Evolutionary conservation across 2,329 filamentous ascomycete genomes (phyloP), one percentile per base, ranked within the genome.

Genomic region (Diaporthe aspalathi): DNA sequence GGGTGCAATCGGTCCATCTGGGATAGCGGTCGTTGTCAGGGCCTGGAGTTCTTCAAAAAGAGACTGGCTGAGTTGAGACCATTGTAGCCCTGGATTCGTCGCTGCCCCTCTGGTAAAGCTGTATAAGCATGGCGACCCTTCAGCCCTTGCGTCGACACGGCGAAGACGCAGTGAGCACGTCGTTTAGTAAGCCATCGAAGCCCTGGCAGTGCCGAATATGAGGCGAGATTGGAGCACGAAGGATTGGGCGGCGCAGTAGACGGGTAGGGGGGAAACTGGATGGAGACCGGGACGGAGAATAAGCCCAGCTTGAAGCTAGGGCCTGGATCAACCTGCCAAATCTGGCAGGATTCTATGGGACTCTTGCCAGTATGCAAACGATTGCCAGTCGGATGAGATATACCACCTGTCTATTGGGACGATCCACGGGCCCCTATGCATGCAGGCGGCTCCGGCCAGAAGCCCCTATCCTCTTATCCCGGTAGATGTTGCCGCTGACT

Each of bases 291-390:
- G 32, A 49, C 62, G n/a, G 29, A 35, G 60, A 50, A n/a, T 35
- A 52, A 24, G 35, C 17, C 62, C 20, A 32, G 22, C 14, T 52
- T 43, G 47, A n/a, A 43, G 20, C 5, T 11, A 29, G 32, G 22
- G 40, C 9, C 17, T 53, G 11, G 43, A 27, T 22, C 45, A 43
- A 5, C 63, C 47, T 67, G 62, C 62, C 63, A 43, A 22, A 67
- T 67, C 17, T 29, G 35, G 63, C 24, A 27, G 54, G n/a, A 40
- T 11, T 16, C 32, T 49, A 35, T n/a, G 14, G 63, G 32, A 40
- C 35, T 32, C 9, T 40, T 27, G 32, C 29, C 35, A 38, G 27
- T n/a, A 43, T 43, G 54, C n/a, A 35, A 22, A 1, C 27, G 54
- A 43, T 17, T 3, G 35, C 54, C 32, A 57, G n/a, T 40, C 54